These are phyloP conservation scores for Rhynchosporium agropyri DNA, from an alignment of 2,329 filamentous ascomycete species.

Conservation along the genomic window DNA sequence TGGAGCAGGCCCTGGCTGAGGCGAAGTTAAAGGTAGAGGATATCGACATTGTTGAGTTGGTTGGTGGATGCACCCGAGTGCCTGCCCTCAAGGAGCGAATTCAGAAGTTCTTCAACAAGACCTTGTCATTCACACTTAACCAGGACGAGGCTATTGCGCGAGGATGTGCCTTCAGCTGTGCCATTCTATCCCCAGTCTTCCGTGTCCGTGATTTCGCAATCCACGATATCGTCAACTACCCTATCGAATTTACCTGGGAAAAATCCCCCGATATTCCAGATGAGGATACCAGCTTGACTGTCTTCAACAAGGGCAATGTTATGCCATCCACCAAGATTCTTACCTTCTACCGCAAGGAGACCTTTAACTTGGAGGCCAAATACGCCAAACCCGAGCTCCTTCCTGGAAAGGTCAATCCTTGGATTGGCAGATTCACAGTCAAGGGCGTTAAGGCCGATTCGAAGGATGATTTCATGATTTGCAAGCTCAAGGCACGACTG, in stretches of 20 bases:
- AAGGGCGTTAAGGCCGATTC: conserved; percentile 94
- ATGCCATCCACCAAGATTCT: conserved; percentile 99
- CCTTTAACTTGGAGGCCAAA: conserved; percentile 93
- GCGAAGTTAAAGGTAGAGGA: conserved; percentile 89
- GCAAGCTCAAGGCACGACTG: conserved; percentile 96
- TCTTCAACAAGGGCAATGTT: conserved; percentile 96
- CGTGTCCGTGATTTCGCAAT: conserved; percentile 97
- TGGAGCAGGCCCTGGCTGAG: conserved; percentile 92
- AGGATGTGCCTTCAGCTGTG: conserved; percentile 96
- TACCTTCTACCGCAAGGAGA: conserved; percentile 98
- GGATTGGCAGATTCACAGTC: conserved; percentile 97
- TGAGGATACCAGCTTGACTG: conserved; percentile 94
- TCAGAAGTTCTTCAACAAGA: conserved; percentile 88
- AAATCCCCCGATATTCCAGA: conserved; percentile 98
- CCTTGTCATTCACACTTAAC: conserved; percentile 93
- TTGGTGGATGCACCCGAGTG: conserved; percentile 93
- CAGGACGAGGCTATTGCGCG: conserved; percentile 96
- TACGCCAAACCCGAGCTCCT: conserved; percentile 86
- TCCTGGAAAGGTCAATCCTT: conserved; percentile 87
- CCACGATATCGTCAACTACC: conserved; percentile 97
- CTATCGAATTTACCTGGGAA: conserved; percentile 98
- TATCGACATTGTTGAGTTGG: conserved; percentile 90
- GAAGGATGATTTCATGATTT: conserved; percentile 99
- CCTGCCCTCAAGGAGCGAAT: conserved; percentile 90
- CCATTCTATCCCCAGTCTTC: conserved; percentile 96